These are phyloP conservation scores for Schwanniomyces polymorphus DNA, from an alignment of 805 yeast species.

Conservation along the genomic window DNA sequence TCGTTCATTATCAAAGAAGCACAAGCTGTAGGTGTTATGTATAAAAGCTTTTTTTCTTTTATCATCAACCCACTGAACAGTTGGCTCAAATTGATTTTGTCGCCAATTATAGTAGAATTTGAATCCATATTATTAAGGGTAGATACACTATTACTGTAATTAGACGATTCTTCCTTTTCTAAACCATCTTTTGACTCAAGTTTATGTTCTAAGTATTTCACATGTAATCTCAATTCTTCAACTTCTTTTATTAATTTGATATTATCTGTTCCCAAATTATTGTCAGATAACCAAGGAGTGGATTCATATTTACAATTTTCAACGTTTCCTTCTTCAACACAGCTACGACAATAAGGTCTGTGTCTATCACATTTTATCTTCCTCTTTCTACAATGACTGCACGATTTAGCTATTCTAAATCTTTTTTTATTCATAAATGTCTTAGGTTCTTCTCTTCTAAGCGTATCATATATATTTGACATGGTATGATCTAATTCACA, in stretches of 20 bases:
- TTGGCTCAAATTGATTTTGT: no score
- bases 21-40: slow-evolving; percentile 9
- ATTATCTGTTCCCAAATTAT: no score
- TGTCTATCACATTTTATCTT: slow-evolving; percentile 42
- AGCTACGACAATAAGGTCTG: slow-evolving; percentile 34
- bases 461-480: no score
- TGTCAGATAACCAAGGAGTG: slow-evolving; percentile 26
- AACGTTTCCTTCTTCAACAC: slow-evolving; percentile 33
- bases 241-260: neutral
- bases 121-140: slow-evolving; percentile 5
- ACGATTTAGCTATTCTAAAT: no score
- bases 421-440: no score
- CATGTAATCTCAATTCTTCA: neutral
- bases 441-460: no score
- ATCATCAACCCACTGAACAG: no score
- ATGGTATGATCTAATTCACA: no score
- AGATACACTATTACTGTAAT: neutral
- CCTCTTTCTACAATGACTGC: slow-evolving; percentile 12
- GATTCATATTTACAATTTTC: slow-evolving; percentile 44
- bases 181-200: neutral
- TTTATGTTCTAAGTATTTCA: neutral
- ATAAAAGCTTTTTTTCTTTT: neutral
- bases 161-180: neutral
- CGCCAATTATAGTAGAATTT: neutral
- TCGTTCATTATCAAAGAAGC: slow-evolving; percentile 3